Evolutionary conservation across 2,329 filamentous ascomycete species (phyloP), one percentile per base, ranked within the genome.

Genomic region (Aspergillus versicolor): DNA sequence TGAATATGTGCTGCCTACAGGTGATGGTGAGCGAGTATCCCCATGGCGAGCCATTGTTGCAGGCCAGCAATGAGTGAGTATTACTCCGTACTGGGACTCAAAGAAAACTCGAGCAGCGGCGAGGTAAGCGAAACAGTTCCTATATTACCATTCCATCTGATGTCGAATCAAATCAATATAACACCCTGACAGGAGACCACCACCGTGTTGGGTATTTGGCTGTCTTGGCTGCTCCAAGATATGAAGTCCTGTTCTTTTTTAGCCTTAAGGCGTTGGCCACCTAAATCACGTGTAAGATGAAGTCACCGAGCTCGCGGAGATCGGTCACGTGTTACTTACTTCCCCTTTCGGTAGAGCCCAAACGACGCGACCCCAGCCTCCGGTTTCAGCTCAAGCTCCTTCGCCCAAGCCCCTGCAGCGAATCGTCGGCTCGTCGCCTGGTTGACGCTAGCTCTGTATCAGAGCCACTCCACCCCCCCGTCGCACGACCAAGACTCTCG

Each of bases 11-110:
- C 89, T 91, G 86, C 89, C 89, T 92, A 88, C 87, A 88, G 89
- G 89, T 87, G 88, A 91, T 90, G 90, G 90, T 92, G 90, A 93
- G 89, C 90, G 83, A 81, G 80, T 80, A 76, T 84, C 82, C 80
- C 81, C 82, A 75, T 81, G 81, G 75, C 82, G 81, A 80, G 80
- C 81, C 82, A 84, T 84, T 75, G 69, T 78, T 78, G 77, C 75
- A 79, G 75, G 81, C 79, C 76, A 80, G 81, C 74, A 71, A 76
- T 76, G 67, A 76, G 75, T 77, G 75, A 77, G 75, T 76, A 72
- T 77, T 78, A 78, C 34, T 37, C 34, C 34, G 34, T 37, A 37
- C 76, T 74, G 70, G 62, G 64, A 67, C 66, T 67, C 69, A 64
- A 68, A 62, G 54, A 68, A 62, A 65, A 65, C 68, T 66, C 61